Conservation (phyloP, 2,329 filamentous ascomycete species). For the Zymoseptoria brevis region DNA sequence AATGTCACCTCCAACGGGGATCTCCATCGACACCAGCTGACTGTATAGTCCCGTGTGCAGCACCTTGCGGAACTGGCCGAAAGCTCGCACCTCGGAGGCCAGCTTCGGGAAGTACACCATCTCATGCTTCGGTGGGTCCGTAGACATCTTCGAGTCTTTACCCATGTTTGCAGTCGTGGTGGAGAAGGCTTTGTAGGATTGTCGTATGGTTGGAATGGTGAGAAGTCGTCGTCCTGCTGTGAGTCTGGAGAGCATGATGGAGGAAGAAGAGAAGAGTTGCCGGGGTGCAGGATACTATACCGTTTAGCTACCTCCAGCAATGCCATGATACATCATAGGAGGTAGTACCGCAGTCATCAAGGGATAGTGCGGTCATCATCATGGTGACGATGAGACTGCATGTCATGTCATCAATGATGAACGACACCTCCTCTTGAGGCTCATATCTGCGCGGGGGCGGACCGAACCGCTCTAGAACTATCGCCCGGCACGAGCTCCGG, state of each 20-base stretch:
- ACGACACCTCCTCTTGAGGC: neutral
- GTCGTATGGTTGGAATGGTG: neutral
- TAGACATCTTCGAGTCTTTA: conserved; percentile 29
- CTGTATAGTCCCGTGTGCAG: conserved; percentile 56
- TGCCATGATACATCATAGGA: neutral
- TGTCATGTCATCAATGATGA: conserved; percentile 2
- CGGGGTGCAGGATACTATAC: neutral
- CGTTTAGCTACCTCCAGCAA: neutral
- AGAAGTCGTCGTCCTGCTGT: neutral
- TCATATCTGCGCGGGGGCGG: neutral
- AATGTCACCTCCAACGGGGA: conserved; percentile 56
- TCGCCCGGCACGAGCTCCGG: neutral
- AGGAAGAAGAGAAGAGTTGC: neutral
- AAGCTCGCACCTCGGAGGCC: conserved; percentile 47
- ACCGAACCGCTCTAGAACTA: neutral
- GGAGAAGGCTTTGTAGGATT: conserved; percentile 11
- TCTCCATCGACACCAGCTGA: conserved; percentile 58
- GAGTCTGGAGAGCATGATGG: neutral
- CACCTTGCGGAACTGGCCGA: conserved; percentile 53
- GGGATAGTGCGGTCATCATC: neutral
- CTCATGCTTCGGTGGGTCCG: conserved; percentile 33
- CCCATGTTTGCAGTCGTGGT: conserved; percentile 19
- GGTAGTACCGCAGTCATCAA: neutral
- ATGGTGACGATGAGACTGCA: conserved; percentile 6
- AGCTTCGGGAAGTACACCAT: conserved; percentile 56